Evolutionary conservation across 352 stramenopile species (phyloP), one percentile per base, ranked within the genome.

Genomic region (Aphanomyces stellatus): DNA sequence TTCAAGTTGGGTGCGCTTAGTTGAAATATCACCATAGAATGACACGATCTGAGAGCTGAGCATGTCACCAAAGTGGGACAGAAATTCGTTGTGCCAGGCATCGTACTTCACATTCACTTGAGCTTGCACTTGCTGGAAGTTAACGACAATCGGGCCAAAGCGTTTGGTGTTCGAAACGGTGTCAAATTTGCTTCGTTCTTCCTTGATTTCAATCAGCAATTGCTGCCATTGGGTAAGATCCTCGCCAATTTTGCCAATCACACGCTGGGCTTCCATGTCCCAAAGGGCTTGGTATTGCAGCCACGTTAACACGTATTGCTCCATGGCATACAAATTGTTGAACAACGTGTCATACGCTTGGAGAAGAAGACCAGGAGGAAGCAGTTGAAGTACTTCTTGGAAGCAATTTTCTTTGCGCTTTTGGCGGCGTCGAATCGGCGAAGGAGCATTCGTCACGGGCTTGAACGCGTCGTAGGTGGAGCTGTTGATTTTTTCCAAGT

Each of bases 81-180:
- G 87, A 49, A 99, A 90, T 67, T 99, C 96, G 62, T 98, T 99
- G 71, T 99, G 97, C 96, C 97, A 99, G 3, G 96, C 96, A 74
- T 99, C 98, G 77, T 99, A 99, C 74, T 99, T 99, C 40, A 99
- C 82, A 69, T 98, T 99, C 48, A 96, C 87, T 71, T 96, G 82
- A 2, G 90, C 85, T 71, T 97, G 90, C 13, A 97, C 87, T 76
- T 96, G 86, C 71, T 96, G 84, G 62, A 96, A 96, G 73, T 97
- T 95, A 19, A 97, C 80, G 4, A 85, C 70, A 63, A 97, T 83
- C 10, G 71, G 96, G 69, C 72, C 97, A 76, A 96, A 99, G 13
- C 73, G 69, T 62, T 93, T 93, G n/a, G 88, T 86, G 78, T 88
- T 80, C 70, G 95, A 76, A 53, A 90, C 71, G 4, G 87, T 90